Base-by-base conservation (phyloP, 805 yeast species). In the Kurtzmaniella fragi region DNA sequence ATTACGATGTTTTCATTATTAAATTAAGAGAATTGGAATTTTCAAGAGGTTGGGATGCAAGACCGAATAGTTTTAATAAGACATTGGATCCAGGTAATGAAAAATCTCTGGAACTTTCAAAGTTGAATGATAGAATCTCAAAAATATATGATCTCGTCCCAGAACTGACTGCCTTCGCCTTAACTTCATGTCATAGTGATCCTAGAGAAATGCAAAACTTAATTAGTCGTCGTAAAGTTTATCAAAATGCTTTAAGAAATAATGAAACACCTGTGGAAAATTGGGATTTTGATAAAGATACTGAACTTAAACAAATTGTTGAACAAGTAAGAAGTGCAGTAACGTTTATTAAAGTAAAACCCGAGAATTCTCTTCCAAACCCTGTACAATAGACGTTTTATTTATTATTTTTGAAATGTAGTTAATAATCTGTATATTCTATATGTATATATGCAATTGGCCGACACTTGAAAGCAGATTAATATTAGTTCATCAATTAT, bases 121-220 rank as follows among this genome's bases (percentile, higher is more conserved):
- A 54, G 4, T 53, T 84, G 9, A 73, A 76, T 46, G 44, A 49
- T 2, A 57, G 81, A 26, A 46, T 90, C 6, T 45, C 56, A 12
- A 54, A 54, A 30, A 60, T 90, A 12, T 78, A 82, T 51, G 59
- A 66, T 1, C 44, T 55, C 2, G 49, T 84, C 15, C 86, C 95
- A 0, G 59, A 62, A 2, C 71, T 79, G 28, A 73, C 95, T 0
- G 58, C 80, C 16, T 47, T 90, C 12, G 62, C 87, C 1, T 52
- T 88, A 1, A 66, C 78, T 48, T 71, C 86, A 0, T 87, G 85
- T 1, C 64, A 74, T 37, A 87, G 88, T 9, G 78, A 80, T 49
- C 75, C 80, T 2, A 56, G 70, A 8, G 71, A 67, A 36, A 64
- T 79, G 61, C 58, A 60, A 38, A 56, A 60, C 34, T 60, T 87